Evolutionary conservation across 148 eudicot genomes (phyloP).

Genomic region (Dysphania ambrosioides): DNA sequence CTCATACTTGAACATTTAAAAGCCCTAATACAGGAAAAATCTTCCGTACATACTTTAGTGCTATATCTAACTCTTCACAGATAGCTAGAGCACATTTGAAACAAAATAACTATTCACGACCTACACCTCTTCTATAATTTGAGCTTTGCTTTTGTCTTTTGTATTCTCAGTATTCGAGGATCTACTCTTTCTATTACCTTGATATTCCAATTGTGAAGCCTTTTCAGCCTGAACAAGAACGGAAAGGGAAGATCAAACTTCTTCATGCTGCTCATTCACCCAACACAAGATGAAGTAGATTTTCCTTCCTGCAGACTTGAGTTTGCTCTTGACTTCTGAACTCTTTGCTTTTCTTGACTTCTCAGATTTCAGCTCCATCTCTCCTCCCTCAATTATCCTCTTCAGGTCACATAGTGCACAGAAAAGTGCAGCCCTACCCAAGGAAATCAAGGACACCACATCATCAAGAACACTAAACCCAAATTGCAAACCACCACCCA

Average conservation of each 20-base stretch:
- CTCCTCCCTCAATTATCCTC: constrained; percentile 54
- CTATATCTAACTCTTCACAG: too few relatives aligned
- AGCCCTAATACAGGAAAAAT: too few relatives aligned
- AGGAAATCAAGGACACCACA: constrained; percentile 36
- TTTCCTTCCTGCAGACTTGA: constrained; percentile 68
- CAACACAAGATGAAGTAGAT: constrained; percentile 77
- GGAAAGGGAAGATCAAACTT: constrained; percentile 63
- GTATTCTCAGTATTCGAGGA: constrained; percentile 24
- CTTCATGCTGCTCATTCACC: constrained; percentile 72
- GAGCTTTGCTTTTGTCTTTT: constrained; percentile 33
- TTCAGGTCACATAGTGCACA: constrained; percentile 67
- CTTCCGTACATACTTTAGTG: too few relatives aligned
- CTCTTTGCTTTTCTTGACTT: constrained; percentile 38
- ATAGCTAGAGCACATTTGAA: too few relatives aligned
- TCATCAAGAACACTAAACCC: constrained; percentile 74
- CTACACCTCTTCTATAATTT: constrained; percentile 61
- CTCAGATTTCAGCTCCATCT: constrained; percentile 53
- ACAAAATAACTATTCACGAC: too few relatives aligned
- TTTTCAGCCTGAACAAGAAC: constrained; percentile 57
- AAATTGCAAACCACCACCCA: constrained; percentile 76
- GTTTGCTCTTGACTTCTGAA: constrained; percentile 47
- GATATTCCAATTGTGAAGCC: constrained; percentile 46
- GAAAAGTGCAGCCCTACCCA: constrained; percentile 57
- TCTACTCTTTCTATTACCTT: constrained; percentile 28
- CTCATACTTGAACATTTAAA: too few relatives aligned